Conservation (phyloP, 192 early-diverging fungal species). For the Chytriomyces hyalinus region DNA sequence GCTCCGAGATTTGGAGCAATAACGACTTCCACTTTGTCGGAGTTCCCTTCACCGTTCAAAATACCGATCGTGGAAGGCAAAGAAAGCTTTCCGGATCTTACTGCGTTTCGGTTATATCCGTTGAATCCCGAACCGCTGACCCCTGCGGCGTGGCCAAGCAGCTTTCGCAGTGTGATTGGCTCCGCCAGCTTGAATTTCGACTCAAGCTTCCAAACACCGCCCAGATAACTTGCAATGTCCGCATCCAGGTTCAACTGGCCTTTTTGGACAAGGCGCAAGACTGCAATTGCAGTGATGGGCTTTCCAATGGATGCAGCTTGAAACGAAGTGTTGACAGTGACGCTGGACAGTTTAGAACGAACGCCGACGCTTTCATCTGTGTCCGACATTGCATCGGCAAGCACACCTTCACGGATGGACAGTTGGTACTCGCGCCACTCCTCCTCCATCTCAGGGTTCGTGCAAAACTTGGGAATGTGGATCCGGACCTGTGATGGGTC, state of each 20-base stretch:
- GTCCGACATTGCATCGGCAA: not conserved
- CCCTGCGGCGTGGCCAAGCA: slow-evolving; percentile 44
- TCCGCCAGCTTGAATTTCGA: not conserved
- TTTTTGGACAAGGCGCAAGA: slow-evolving; percentile 38
- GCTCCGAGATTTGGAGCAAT: slow-evolving; percentile 17
- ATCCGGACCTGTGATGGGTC: not conserved
- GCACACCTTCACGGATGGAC: not conserved
- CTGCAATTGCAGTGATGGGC: slow-evolving; percentile 40
- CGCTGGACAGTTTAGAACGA: not conserved
- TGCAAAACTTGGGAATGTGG: not conserved
- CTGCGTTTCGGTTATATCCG: slow-evolving; percentile 36
- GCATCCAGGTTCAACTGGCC: slow-evolving; percentile 45
- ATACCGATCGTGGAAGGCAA: slow-evolving; percentile 28
- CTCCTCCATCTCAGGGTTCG: not conserved
- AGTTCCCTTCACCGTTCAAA: slow-evolving; percentile 35
- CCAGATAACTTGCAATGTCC: slow-evolving; percentile 39
- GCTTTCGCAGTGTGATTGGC: slow-evolving; percentile 33
- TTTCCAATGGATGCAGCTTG: slow-evolving; percentile 46
- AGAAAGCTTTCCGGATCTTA: not conserved
- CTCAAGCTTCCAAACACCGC: slow-evolving; percentile 12
- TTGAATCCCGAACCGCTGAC: slow-evolving; percentile 31
- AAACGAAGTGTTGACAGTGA: slow-evolving; percentile 30
- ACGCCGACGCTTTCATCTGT: not conserved
- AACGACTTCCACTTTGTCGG: slow-evolving; percentile 18
- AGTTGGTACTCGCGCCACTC: slow-evolving; percentile 18